phyloP scores from a whole-genome alignment of 306 rosid species.

The Glycine soja region DNA sequence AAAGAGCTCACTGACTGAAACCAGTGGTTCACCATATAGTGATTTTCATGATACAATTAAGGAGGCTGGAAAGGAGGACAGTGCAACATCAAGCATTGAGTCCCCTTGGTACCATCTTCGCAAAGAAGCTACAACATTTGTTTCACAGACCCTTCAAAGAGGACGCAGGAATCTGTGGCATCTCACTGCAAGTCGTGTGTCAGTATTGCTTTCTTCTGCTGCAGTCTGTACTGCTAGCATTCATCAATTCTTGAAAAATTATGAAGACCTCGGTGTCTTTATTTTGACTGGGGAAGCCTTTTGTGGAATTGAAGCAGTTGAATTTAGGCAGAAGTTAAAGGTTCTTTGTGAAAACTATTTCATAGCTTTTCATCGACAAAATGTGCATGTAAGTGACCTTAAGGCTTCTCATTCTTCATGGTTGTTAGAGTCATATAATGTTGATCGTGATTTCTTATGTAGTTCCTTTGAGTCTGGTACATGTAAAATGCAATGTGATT shows the following conservation, averaged over 20 bases:
- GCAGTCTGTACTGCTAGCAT: slow-evolving; percentile 88
- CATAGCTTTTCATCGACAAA: slow-evolving; percentile 91
- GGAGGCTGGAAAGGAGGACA: slow-evolving; percentile 65
- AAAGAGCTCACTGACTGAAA: slow-evolving; percentile 56
- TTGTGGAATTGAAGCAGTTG: slow-evolving; percentile 96
- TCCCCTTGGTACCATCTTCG: slow-evolving; percentile 97
- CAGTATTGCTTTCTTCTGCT: slow-evolving; percentile 90
- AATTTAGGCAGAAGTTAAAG: slow-evolving; percentile 95
- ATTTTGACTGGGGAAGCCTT: slow-evolving; percentile 97
- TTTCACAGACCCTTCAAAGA: slow-evolving; percentile 91
- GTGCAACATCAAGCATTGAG: slow-evolving; percentile 71
- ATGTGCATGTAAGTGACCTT: slow-evolving; percentile 79
- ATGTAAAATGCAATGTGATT: slow-evolving; percentile 33
- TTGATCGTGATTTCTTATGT: slow-evolving; percentile 33
- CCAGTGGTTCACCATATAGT: slow-evolving; percentile 44
- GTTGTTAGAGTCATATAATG: slow-evolving; percentile 36
- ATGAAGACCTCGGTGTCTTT: slow-evolving; percentile 89
- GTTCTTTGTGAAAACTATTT: slow-evolving; percentile 93
- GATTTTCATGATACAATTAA: slow-evolving; percentile 51
- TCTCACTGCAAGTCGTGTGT: slow-evolving; percentile 91
- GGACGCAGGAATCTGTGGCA: slow-evolving; percentile 97
- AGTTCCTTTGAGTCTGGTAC: slow-evolving; percentile 30
- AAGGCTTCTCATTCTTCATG: slow-evolving; percentile 26
- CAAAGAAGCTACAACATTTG: slow-evolving; percentile 82
- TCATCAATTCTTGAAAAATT: slow-evolving; percentile 94